Base-by-base conservation (phyloP, 2,329 filamentous ascomycete species). In the Arthroderma sp. region DNA sequence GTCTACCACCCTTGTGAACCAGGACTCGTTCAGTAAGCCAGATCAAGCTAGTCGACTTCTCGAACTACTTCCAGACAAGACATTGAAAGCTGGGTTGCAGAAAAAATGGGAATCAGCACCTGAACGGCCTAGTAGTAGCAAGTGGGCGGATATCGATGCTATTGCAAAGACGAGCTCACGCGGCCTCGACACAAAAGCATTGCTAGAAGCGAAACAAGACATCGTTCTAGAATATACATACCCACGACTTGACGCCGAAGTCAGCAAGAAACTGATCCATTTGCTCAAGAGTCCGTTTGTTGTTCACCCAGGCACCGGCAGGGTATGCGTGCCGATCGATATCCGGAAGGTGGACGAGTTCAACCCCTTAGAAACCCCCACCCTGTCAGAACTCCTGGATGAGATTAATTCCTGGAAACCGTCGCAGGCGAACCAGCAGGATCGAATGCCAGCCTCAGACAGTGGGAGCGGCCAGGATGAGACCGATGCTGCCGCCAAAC, bases 221-320 rank as follows among this genome's bases (percentile, higher is more conserved):
- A 87, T 98, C 61, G 85, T 97, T 2, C 81, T 98, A 31, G 93
- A 98, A 73, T 97, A 98, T 74, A 96, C 93, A 5, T 98, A 98
- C 72, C 93, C 93, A 2, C 86, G 93, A 39, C 86, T 98, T 56
- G 93, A 98, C 77, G 91, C 93, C 61, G 90, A 95, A 72, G 93
- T 98, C 69, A 93, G 87, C 68, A 97, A 97, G 78, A 95, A 96
- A 70, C 82, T 95, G 58, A 97, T 96, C 75, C 93, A 98, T 79
- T 82, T 98, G 79, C 84, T 98, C 65, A 98, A 98, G 71, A 91
- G 86, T 61, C 93, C 93, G 0, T 98, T 98, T 67, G 91, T 96
- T 60, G 85, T 98, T 38, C 93, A 98, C 70, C 93, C 93, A 0
- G 90, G 90, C 17, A 98, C 93, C 0, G 91, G 93, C 0, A 78